These are phyloP conservation scores for Filobasidium wieringae DNA, from an alignment of 768 basidiomycete genomes.

Conservation along the genomic window DNA sequence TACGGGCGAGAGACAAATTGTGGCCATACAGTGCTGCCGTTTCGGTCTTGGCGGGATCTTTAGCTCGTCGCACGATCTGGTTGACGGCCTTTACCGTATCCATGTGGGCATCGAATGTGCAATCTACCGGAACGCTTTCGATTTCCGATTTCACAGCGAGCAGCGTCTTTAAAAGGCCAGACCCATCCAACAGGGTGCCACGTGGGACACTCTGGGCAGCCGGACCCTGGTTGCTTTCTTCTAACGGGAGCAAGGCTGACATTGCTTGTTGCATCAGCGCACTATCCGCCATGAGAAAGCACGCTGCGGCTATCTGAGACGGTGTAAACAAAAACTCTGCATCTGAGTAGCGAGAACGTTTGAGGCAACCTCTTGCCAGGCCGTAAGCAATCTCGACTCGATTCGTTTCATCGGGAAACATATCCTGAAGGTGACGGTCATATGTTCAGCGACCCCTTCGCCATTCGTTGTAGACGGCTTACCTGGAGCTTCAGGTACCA, in stretches of 20 bases:
- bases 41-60: conserved; percentile 77
- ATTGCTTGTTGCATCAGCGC: neutral
- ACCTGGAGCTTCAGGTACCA: conserved; percentile 36
- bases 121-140: conserved; percentile 46
- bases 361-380: conserved; percentile 53
- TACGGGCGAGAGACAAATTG: neutral
- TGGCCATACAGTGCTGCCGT: conserved; percentile 1
- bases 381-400: conserved; percentile 54
- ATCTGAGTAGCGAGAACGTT: conserved; percentile 76
- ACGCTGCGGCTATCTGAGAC: conserved; percentile 81
- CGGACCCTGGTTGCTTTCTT: neutral
- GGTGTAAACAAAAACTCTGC: conserved; percentile 84
- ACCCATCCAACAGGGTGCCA: neutral
- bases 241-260: neutral
- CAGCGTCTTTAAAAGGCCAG: conserved; percentile 17
- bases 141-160: conserved; percentile 46
- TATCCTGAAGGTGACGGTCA: conserved; percentile 41
- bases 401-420: conserved; percentile 48
- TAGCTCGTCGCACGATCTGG: conserved; percentile 69
- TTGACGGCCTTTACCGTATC: conserved; percentile 83
- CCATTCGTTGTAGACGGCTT: conserved; percentile 1
- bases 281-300: conserved; percentile 56
- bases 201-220: neutral
- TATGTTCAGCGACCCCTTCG: neutral
- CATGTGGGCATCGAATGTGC: conserved; percentile 64